Conservation (phyloP, 371 early-diverging fungal species). For the Quaeritorhiza haematococci region DNA sequence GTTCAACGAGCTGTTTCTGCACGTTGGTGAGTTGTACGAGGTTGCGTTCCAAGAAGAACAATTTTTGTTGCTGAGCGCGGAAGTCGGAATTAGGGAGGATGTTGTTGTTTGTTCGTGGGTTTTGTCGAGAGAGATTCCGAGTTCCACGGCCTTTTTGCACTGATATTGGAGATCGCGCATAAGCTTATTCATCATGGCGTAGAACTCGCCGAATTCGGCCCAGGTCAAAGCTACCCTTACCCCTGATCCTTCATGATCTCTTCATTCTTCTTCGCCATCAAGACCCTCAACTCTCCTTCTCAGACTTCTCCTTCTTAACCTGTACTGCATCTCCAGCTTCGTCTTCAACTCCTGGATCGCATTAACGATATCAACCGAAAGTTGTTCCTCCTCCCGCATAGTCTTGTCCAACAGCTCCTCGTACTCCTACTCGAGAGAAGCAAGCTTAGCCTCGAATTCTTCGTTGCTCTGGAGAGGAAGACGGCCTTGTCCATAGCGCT, state of each 20-base stretch:
- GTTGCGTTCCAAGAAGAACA: conserved; percentile 91
- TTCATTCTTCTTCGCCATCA: conserved; percentile 64
- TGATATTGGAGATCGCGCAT: conserved; percentile 93
- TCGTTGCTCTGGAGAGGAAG: conserved; percentile 53
- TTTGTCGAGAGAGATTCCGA: conserved; percentile 90
- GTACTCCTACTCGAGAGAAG: conserved; percentile 77
- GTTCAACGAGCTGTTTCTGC: conserved; percentile 85
- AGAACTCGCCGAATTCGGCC: conserved; percentile 89
- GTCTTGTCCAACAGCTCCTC: conserved; percentile 91
- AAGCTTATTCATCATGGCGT: conserved; percentile 91
- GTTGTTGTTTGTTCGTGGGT: conserved; percentile 81
- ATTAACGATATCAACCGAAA: conserved; percentile 52
- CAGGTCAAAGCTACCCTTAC: conserved; percentile 34
- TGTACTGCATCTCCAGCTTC: conserved; percentile 81
- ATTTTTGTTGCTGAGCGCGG: conserved; percentile 84
- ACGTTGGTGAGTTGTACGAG: conserved; percentile 89
- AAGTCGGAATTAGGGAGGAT: conserved; percentile 74
- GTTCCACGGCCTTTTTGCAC: conserved; percentile 88
- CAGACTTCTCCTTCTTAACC: conserved; percentile 70
- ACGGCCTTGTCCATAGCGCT: conserved; percentile 49
- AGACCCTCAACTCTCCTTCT: conserved; percentile 66
- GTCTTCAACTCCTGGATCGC: conserved; percentile 73
- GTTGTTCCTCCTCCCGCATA: conserved; percentile 83
- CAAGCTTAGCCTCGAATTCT: conserved; percentile 71
- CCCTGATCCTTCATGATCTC: conserved; percentile 62